Evolutionary conservation across 2,329 filamentous ascomycete genomes (phyloP), one percentile per base, ranked within the genome.

Genomic region (Epichloe sibirici): DNA sequence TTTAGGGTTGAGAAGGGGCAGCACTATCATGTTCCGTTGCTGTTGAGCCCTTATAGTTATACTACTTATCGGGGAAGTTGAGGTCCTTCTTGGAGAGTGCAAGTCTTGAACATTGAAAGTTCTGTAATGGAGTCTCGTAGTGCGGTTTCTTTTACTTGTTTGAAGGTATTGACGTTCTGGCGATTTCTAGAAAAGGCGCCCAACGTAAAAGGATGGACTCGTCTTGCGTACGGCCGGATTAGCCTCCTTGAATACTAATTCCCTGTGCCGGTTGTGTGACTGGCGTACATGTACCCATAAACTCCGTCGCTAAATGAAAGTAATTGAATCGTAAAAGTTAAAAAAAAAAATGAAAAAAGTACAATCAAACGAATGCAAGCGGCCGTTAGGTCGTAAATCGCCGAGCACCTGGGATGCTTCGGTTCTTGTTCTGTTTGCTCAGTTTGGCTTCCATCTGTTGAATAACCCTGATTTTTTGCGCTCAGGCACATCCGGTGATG

Each of bases 11-110:
- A 69, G 11, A 68, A 71, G 62, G 75, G 74, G 23, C 81, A 87
- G 74, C 81, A 85, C 63, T 91, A 87, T 63, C 88, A 93, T 71
- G 86, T 93, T 3, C 88, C 88, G 45, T 68, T 93, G 63, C 64
- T 93, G 66, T 66, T 91, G 69, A 82, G 84, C 57, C 87, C 87
- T 34, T 90, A 83, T 70, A 86, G 84, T 65, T 93, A 89, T 70
- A 86, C 85, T 42, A 91, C 87, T 9, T 93, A 93, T 69, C 74
- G 88, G 47, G 88, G 88, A 15, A 88, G 83, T 65, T 89, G 71
- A 72, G 59, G 3, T 23, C 11, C 46, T 25, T 44, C 8, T 31
- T 15, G 5, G 15, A 38, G 12, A 13, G 13, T n/a, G 4, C 37
- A 38, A 38, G 13, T 13, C 12, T 3, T 23, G 23, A 23, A 23